Percentiles rank a stretch among this genome's conserved stretches.
These are phyloP conservation scores for Cenococcum geophilum DNA, from an alignment of 495 filamentous ascomycete genomes.

Conservation along the genomic window DNA sequence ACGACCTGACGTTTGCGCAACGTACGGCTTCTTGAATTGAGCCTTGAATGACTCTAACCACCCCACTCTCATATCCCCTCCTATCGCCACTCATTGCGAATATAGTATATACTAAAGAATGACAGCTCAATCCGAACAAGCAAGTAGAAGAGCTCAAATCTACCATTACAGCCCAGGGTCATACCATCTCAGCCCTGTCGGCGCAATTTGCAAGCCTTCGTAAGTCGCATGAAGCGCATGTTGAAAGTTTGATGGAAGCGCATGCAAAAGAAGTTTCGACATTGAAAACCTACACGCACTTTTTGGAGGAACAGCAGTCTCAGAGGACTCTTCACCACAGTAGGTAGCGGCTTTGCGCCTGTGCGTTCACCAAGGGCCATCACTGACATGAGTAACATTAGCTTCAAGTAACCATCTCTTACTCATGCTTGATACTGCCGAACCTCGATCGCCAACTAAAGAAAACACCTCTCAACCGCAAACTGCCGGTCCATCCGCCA, in stretches of 20 bases:
- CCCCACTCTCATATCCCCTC: too few species aligned
- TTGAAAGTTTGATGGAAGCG: conserved; percentile 30
- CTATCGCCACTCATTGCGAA: too few species aligned
- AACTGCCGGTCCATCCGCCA: conserved; percentile 19
- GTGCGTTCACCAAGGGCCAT: not conserved
- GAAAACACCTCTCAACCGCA: conserved; percentile 17
- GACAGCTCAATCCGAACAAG: not conserved
- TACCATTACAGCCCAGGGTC: conserved; percentile 24
- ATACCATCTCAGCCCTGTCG: conserved; percentile 26
- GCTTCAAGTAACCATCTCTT: conserved; percentile 30
- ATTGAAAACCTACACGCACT: conserved; percentile 29
- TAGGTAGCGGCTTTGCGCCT: conserved; percentile 15
- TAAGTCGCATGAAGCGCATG: conserved; percentile 35
- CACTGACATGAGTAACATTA: not conserved
- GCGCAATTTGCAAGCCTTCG: conserved; percentile 31
- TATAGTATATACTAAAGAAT: not conserved
- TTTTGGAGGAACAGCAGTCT: conserved; percentile 32
- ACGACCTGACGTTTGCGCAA: too few species aligned
- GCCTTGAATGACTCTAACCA: too few species aligned
- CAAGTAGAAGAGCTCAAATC: conserved; percentile 27
- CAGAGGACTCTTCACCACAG: conserved; percentile 27
- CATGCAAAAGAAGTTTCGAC: conserved; percentile 34
- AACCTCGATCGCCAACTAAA: conserved; percentile 25
- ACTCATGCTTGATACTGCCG: conserved; percentile 23
- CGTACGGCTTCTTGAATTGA: too few species aligned